These are phyloP conservation scores for Neurospora crassa DNA, from an alignment of 2,329 filamentous ascomycete genomes.

Conservation along the genomic window DNA sequence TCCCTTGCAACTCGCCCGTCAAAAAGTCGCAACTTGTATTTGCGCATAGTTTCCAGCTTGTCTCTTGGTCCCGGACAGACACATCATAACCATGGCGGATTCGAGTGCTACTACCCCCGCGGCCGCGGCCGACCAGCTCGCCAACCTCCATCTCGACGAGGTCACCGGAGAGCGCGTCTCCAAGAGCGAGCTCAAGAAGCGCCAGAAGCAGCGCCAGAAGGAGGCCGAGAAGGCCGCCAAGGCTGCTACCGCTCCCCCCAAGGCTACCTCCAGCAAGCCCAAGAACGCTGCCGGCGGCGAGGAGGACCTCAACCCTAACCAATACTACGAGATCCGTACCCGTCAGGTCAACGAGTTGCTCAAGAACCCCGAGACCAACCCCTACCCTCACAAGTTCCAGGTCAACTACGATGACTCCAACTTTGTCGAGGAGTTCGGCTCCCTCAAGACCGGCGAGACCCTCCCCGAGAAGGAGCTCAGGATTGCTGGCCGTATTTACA, in stretches of 20 bases:
- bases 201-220: constrained; percentile 80
- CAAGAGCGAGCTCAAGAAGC: constrained; percentile 88
- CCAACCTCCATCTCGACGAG: constrained; percentile 79
- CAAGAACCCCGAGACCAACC: constrained; percentile 64
- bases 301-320: constrained; percentile 47
- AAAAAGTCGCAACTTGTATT: neutral
- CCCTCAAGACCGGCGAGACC: constrained; percentile 81
- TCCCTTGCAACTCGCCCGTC: neutral
- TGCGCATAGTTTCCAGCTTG: constrained; percentile 1
- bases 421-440: constrained; percentile 67
- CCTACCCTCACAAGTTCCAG: constrained; percentile 91
- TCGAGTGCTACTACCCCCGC: constrained; percentile 14
- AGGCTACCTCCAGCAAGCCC: constrained; percentile 42
- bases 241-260: constrained; percentile 46
- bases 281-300: constrained; percentile 52
- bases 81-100: constrained; percentile 17
- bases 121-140: constrained; percentile 42
- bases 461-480: constrained; percentile 65
- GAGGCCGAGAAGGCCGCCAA: constrained; percentile 86
- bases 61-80: neutral
- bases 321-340: constrained; percentile 94
- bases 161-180: constrained; percentile 77
- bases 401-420: constrained; percentile 73
- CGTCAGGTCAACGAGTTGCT: constrained; percentile 66
- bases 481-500: constrained; percentile 81